phyloP scores from a whole-genome alignment of 2,329 filamentous ascomycete species.

The Fusarium sp. region DNA sequence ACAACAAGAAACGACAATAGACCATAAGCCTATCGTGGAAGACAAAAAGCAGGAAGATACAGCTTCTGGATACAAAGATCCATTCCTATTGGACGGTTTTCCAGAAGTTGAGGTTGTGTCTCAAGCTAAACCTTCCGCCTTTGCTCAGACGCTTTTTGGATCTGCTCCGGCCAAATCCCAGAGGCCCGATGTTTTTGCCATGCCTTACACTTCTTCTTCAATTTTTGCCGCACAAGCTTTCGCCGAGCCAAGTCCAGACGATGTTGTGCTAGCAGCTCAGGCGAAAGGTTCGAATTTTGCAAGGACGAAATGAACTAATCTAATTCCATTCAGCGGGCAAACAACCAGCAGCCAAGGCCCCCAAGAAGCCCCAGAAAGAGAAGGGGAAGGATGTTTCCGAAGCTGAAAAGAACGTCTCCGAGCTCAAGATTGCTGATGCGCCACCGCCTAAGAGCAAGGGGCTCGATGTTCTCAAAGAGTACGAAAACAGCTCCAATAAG shows the following conservation, averaged over 20 bases:
- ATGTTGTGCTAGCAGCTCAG: conserved; percentile 87
- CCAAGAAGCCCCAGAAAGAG: conserved; percentile 56
- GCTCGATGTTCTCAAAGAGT: conserved; percentile 85
- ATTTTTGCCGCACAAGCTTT: conserved; percentile 72
- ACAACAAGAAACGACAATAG: neutral
- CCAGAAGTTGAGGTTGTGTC: conserved; percentile 8
- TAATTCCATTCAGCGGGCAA: conserved; percentile 67
- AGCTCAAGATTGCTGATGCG: conserved; percentile 60
- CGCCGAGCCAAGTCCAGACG: conserved; percentile 89
- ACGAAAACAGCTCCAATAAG: conserved; percentile 79
- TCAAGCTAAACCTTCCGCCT: conserved; percentile 61
- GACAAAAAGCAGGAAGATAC: neutral
- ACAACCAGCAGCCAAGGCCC: conserved; percentile 55
- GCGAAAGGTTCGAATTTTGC: conserved; percentile 81
- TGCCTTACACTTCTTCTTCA: conserved; percentile 64
- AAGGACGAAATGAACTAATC: conserved; percentile 62
- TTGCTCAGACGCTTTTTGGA: conserved; percentile 65
- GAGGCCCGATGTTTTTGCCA: conserved; percentile 51
- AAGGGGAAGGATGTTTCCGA: conserved; percentile 51
- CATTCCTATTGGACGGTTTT: neutral
- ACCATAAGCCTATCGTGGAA: neutral
- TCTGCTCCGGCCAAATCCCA: conserved; percentile 50
- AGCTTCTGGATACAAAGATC: neutral
- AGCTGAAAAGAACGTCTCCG: conserved; percentile 47
- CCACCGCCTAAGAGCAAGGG: conserved; percentile 78